Evolutionary conservation across 2,329 filamentous ascomycete species (phyloP).

Genomic region (Monilinia laxa): DNA sequence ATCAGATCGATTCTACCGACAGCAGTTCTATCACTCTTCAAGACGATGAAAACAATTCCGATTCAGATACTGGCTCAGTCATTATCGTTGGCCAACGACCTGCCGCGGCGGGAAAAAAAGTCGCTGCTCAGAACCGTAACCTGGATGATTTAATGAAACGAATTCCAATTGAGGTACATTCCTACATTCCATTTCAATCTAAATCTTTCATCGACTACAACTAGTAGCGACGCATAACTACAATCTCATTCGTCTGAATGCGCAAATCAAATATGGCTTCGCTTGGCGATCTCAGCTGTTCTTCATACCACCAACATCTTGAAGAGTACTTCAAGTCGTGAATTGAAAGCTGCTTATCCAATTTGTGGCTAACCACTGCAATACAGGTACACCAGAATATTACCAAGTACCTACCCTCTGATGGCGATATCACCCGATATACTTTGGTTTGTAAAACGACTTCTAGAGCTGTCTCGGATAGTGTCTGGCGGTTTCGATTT

Average conservation of each 20-base stretch:
- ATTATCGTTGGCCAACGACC: constrained; percentile 10
- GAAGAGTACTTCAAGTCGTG: not conserved
- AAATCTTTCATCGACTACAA: not conserved
- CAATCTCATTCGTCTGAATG: not conserved
- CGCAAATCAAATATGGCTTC: not conserved
- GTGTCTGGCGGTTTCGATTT: constrained; percentile 51
- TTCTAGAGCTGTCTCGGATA: constrained; percentile 42
- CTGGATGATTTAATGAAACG: not conserved
- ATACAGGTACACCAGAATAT: constrained; percentile 39
- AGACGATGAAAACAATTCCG: not conserved
- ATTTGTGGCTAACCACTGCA: constrained; percentile 12
- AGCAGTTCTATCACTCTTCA: not conserved
- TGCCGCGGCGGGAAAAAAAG: not conserved
- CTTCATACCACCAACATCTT: not conserved
- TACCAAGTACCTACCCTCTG: constrained; percentile 34
- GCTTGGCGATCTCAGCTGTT: not conserved
- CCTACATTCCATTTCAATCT: not conserved
- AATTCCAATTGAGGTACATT: constrained; percentile 6
- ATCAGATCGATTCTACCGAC: not conserved
- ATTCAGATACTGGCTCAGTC: constrained; percentile 5
- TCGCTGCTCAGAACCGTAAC: not conserved
- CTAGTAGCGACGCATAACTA: not conserved
- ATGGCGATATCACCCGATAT: constrained; percentile 47
- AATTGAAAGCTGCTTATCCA: not conserved
- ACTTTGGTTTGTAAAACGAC: constrained; percentile 44